Percentiles rank a stretch among this genome's conserved stretches.
phyloP scores from a whole-genome alignment of 805 yeast species.

The Wickerhamiella brachini region DNA sequence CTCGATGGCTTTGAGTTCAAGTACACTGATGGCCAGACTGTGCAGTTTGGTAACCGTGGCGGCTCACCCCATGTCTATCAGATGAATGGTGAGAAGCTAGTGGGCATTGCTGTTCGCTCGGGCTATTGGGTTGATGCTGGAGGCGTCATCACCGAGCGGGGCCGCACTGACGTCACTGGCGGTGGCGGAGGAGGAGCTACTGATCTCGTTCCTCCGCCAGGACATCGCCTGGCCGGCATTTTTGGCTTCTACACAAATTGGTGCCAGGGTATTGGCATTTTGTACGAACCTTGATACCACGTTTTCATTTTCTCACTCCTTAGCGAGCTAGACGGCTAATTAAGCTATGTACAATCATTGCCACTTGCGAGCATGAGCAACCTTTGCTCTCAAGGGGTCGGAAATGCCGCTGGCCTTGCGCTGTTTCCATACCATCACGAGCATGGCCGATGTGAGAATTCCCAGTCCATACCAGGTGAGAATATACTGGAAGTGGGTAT shows the following conservation, averaged over 20 bases:
- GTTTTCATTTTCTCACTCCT: too few species aligned
- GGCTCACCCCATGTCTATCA: constrained; percentile 34
- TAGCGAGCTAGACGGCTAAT: background rate
- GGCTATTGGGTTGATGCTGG: constrained; percentile 90
- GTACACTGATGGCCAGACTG: constrained; percentile 21
- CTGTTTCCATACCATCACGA: constrained; percentile 39
- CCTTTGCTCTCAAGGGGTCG: constrained; percentile 15
- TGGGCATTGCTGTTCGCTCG: constrained; percentile 47
- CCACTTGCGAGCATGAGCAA: constrained; percentile 21
- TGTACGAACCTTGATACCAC: constrained; percentile 31
- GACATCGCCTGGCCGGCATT: constrained; percentile 50
- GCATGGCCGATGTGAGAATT: constrained; percentile 53
- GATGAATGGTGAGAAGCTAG: constrained; percentile 47
- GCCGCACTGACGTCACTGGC: constrained; percentile 43
- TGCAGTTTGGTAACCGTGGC: constrained; percentile 26
- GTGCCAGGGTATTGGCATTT: constrained; percentile 61
- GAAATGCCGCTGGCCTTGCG: constrained; percentile 10
- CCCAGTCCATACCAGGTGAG: constrained; percentile 92
- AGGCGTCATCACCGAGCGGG: constrained; percentile 43
- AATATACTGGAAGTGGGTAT: constrained; percentile 83
- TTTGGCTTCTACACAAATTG: constrained; percentile 57
- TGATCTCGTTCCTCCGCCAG: constrained; percentile 50
- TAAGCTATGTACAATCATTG: constrained; percentile 10
- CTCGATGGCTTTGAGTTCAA: constrained; percentile 64
- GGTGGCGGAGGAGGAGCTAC: constrained; percentile 53